Evolutionary conservation across 495 filamentous ascomycete genomes (phyloP), one percentile per base, ranked within the genome.

Genomic region (Penicillium robsamsonii): DNA sequence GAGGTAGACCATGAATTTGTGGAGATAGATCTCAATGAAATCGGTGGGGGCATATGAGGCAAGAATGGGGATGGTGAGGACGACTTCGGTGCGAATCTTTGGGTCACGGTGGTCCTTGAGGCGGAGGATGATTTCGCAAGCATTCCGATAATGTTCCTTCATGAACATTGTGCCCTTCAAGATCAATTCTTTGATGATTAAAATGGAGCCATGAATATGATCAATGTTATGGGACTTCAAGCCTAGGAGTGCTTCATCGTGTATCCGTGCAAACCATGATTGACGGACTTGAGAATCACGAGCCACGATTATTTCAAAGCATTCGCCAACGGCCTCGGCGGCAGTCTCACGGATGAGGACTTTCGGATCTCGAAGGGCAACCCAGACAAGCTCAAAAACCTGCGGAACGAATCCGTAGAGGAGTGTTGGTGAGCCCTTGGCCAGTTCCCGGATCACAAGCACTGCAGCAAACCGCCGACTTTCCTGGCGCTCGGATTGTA

Each of bases 151-250:
- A 59, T 89, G 84, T 31, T 89, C 89, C 47, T 94, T 87, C 94
- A 99, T 97, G 74, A 95, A 99, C 94, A 97, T 99, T 56, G 91
- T 92, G 24, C 94, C 93, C 61, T 94, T 91, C 57, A 90, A 79
- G 15, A 97, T 84, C 25, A 99, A 80, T 68, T 97, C 93, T 67
- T 91, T 92, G 60, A 97, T 78, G 2, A 92, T 89, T 18, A 99
- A 79, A 37, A 99, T 81, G 12, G 92, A 96, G 29, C 91, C 95
- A 70, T 99, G 94, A 33, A 93, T 86, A 58, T 82, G 85, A 64
- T 99, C 94, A 42, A 90, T 78, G 31, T 89, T 91, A 56, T 82
- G 85, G 30, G 84, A 81, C 67, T 87, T 87, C 63, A 99, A 83
- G 17, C 92, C 91, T 48, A 79, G 74, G 47, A 88, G 74, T 8